These are phyloP conservation scores for Mycogone perniciosa DNA, from an alignment of 2,329 filamentous ascomycete species.

Conservation along the genomic window DNA sequence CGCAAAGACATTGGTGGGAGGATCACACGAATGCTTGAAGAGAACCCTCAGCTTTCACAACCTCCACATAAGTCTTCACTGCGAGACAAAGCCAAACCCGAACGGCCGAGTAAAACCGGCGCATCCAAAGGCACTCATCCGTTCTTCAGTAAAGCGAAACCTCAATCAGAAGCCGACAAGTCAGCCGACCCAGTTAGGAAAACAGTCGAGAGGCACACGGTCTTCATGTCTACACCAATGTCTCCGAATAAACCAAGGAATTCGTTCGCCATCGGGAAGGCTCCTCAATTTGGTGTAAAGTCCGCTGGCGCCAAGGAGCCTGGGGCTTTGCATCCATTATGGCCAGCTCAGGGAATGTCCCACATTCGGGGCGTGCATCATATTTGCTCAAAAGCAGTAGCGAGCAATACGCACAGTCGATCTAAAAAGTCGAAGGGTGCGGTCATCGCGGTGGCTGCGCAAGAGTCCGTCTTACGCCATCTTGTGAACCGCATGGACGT, in stretches of 20 bases:
- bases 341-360: conserved; percentile 59
- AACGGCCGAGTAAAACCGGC: conserved; percentile 16
- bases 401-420: background rate
- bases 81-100: background rate
- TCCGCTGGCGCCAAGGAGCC: conserved; percentile 51
- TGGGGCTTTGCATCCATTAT: conserved; percentile 60
- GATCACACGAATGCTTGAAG: conserved; percentile 57
- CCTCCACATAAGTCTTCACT: conserved; percentile 20
- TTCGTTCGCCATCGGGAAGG: conserved; percentile 23
- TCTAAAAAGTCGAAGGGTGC: conserved; percentile 46
- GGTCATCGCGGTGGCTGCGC: conserved; percentile 31
- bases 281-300: conserved; percentile 36
- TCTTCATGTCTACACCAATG: conserved; percentile 49
- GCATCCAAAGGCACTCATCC: conserved; percentile 33
- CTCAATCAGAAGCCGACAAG: conserved; percentile 16
- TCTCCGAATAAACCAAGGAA: conserved; percentile 40
- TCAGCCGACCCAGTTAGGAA: conserved; percentile 19
- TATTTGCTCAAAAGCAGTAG: background rate
- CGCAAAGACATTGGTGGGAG: conserved; percentile 47
- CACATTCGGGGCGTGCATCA: conserved; percentile 51
- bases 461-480: conserved; percentile 38
- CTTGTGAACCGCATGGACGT: conserved; percentile 24
- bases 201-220: conserved; percentile 28
- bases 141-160: conserved; percentile 36
- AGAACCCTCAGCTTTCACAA: conserved; percentile 22